Percentiles rank a stretch among this genome's conserved stretches.
Evolutionary conservation across 2,329 filamentous ascomycete genomes (phyloP).

Genomic region (Aaosphaeria pasadenensis): DNA sequence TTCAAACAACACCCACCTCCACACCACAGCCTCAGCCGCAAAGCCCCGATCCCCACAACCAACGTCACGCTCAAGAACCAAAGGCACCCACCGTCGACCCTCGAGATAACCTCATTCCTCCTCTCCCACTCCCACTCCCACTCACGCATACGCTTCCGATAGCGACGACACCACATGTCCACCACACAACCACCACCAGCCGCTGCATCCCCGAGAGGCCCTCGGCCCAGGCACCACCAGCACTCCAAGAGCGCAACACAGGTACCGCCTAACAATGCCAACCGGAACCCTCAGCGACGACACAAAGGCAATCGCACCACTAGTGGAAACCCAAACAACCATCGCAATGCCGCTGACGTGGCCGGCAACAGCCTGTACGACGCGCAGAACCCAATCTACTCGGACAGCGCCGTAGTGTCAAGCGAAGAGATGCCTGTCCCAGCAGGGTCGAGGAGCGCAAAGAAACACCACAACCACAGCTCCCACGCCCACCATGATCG

Average conservation of each 20-base stretch:
- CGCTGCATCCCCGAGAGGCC: conserved; percentile 31
- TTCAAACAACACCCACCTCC: conserved; percentile 16
- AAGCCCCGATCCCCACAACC: conserved; percentile 19
- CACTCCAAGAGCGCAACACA: conserved; percentile 28
- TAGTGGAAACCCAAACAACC: conserved; percentile 13
- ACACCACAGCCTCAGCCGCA: conserved; percentile 17
- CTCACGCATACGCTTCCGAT: conserved; percentile 1
- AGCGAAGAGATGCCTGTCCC: conserved; percentile 25
- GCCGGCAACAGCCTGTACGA: conserved; percentile 1
- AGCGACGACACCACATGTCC: conserved; percentile 26
- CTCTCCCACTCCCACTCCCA: too few relatives aligned
- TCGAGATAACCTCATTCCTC: conserved; percentile 16
- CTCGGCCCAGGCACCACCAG: conserved; percentile 30
- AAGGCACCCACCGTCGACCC: conserved; percentile 21
- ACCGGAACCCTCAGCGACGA: conserved; percentile 26
- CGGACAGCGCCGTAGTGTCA: conserved; percentile 25
- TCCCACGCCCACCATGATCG: conserved; percentile 28
- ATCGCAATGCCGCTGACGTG: not conserved
- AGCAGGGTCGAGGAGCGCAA: conserved; percentile 19
- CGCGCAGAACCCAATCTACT: conserved; percentile 14
- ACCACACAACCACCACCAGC: conserved; percentile 15
- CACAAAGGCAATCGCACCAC: conserved; percentile 30
- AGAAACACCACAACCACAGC: conserved; percentile 27
- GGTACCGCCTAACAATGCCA: conserved; percentile 21
- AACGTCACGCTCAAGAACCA: conserved; percentile 11